Evolutionary conservation across 768 basidiomycete genomes (phyloP), one percentile per base, ranked within the genome.

Genomic region (Lactarius sp.): DNA sequence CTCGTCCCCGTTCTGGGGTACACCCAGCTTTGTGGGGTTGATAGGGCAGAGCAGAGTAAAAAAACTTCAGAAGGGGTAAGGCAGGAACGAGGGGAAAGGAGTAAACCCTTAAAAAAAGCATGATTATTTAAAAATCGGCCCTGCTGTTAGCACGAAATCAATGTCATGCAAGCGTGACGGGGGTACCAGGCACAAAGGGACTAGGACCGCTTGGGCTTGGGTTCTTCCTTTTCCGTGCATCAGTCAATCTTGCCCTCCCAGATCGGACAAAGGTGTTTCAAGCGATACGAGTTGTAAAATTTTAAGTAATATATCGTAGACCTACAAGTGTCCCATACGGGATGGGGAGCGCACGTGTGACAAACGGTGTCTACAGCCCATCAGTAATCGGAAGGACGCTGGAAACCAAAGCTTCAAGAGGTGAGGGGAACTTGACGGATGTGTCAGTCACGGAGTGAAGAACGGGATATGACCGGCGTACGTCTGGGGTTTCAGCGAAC

Each of bases 111-210:
- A 9, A 8, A 47, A n/a, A 20, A 20, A 9, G n/a, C 8, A 1
- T 3, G 41, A 5, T 41, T 41, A 13, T 13, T 41, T 41, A 41
- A 14, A 41, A 41, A 41, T 37, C 7, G 37, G 37, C 7, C 37
- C 8, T 37, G 37, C 37, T 37, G 12, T 41, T 41, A 41, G 41
- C 41, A 41, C 13, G 14, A 27, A 27, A 27, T 37, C 10, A 37
- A 37, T 37, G 36, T 10, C 7, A 10, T 8, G 36, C 36, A 10
- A 37, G 41, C 4, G 41, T 36, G 27, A 44, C 31, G n/a, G 10
- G 51, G 59, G 27, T 52, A 51, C 16, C 58, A 59, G 58, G 58
- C 50, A 59, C 58, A 22, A 22, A 22, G 7, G 47, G 8, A 8
- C 10, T 13, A 20, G 20, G 22, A 22, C 22, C 27, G 22, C 12